phyloP scores from a whole-genome alignment of 805 yeast species.

The Yarrowia bubula region DNA sequence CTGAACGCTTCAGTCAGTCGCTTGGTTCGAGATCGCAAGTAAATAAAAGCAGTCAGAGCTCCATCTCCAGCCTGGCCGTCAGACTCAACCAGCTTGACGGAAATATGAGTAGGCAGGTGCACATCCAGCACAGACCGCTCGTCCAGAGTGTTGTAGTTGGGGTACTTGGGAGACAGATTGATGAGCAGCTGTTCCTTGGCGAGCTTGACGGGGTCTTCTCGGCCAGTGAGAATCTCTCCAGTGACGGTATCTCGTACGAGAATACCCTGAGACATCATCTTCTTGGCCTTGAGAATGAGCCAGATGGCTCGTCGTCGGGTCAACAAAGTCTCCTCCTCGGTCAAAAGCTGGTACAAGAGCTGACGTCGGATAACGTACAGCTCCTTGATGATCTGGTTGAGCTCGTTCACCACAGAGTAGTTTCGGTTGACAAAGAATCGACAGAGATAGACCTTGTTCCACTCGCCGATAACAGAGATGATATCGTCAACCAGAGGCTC shows the following conservation, averaged over 20 bases:
- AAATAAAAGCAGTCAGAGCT: conserved; percentile 74
- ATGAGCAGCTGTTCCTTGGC: conserved; percentile 67
- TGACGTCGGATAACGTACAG: conserved; percentile 35
- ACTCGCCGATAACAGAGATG: conserved; percentile 37
- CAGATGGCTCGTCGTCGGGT: conserved; percentile 38
- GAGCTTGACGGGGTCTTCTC: conserved; percentile 51
- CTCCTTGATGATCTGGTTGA: conserved; percentile 35
- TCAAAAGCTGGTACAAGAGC: conserved; percentile 35
- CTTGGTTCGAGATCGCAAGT: conserved; percentile 60
- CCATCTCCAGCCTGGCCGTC: conserved; percentile 55
- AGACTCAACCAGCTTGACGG: conserved; percentile 75
- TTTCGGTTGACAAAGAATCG: conserved; percentile 35
- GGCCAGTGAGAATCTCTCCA: conserved; percentile 36
- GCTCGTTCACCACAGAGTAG: conserved; percentile 33
- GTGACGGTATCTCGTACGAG: conserved; percentile 37
- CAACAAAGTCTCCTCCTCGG: conserved; percentile 34
- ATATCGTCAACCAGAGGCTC: conserved; percentile 40
- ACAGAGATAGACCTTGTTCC: conserved; percentile 37
- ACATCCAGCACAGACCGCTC: conserved; percentile 28
- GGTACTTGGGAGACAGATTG: conserved; percentile 73
- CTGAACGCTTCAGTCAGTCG: conserved; percentile 79
- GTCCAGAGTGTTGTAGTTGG: conserved; percentile 39
- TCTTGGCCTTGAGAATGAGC: conserved; percentile 37
- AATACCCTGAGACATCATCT: conserved; percentile 38
- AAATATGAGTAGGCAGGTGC: conserved; percentile 50